Conservation (phyloP, 2,329 filamentous ascomycete species). For the Botrytis cinerea region DNA sequence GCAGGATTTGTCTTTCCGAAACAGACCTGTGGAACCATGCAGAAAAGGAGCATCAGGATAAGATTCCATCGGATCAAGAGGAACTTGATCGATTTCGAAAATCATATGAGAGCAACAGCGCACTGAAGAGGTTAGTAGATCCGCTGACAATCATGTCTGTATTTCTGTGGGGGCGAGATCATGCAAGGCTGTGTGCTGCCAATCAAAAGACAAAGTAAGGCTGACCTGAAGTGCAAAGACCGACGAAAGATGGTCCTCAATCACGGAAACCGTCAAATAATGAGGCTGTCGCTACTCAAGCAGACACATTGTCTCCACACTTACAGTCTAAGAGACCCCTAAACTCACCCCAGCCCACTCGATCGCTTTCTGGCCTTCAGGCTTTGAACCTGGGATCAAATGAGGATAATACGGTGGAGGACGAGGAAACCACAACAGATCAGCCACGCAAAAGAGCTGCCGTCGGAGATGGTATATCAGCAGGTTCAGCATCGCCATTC, state of each 20-base stretch:
- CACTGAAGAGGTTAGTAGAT: constrained; percentile 27
- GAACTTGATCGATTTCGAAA: constrained; percentile 25
- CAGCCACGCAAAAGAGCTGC: constrained; percentile 37
- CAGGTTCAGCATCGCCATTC: constrained; percentile 34
- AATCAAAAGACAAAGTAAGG: constrained; percentile 15
- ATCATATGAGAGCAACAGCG: constrained; percentile 27
- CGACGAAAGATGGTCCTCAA: constrained; percentile 29
- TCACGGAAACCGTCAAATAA: constrained; percentile 28
- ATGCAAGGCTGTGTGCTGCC: neutral
- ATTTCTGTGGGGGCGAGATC: neutral
- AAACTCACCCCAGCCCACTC: constrained; percentile 21
- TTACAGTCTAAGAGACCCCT: constrained; percentile 28
- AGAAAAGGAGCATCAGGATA: constrained; percentile 26
- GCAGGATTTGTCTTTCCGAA: constrained; percentile 26
- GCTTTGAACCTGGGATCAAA: constrained; percentile 32
- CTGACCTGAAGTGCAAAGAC: constrained; percentile 28
- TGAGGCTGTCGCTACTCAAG: constrained; percentile 4
- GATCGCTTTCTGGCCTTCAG: constrained; percentile 30
- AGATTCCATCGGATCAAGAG: constrained; percentile 27
- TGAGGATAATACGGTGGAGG: constrained; percentile 32
- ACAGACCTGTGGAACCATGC: constrained; percentile 33
- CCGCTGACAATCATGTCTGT: neutral
- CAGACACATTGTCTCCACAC: constrained; percentile 26
- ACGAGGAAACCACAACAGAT: constrained; percentile 31
- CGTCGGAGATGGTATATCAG: constrained; percentile 38